A percentile compares a stretch with the other conserved stretches of the same genome.
Evolutionary conservation across 495 filamentous ascomycete species (phyloP).

Genomic region (Talaromyces proteolyticus): DNA sequence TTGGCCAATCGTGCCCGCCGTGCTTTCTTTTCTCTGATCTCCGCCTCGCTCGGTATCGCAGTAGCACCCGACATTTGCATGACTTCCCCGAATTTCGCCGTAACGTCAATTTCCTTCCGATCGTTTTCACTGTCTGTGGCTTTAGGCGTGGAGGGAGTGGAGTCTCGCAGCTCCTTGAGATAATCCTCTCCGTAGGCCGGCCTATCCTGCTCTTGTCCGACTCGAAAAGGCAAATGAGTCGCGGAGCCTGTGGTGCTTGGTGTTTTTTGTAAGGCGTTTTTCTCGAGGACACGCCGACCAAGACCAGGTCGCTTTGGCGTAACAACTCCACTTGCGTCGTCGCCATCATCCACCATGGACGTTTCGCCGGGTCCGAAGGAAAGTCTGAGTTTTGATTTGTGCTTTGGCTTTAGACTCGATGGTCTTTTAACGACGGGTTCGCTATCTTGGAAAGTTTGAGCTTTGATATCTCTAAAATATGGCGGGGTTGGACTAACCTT

Average conservation of each 20-base stretch:
- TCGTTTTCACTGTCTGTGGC: constrained; percentile 40
- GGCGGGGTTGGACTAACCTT: neutral
- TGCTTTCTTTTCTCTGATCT: constrained; percentile 89
- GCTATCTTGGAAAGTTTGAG: constrained; percentile 14
- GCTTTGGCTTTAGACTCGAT: constrained; percentile 49
- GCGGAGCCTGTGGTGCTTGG: constrained; percentile 31
- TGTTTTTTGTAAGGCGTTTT: constrained; percentile 57
- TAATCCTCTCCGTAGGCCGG: constrained; percentile 85
- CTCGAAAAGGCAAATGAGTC: constrained; percentile 46
- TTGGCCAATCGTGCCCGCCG: constrained; percentile 74
- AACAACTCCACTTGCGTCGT: constrained; percentile 50
- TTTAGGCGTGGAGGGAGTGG: constrained; percentile 74
- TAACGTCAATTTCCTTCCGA: constrained; percentile 59
- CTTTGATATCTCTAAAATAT: neutral
- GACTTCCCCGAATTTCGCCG: constrained; percentile 55
- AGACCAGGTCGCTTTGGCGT: constrained; percentile 66
- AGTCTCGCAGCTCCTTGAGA: constrained; percentile 74
- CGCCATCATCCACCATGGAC: constrained; percentile 46
- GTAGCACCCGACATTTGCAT: constrained; percentile 28
- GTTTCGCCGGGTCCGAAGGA: constrained; percentile 68
- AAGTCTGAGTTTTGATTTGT: constrained; percentile 58
- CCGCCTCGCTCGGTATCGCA: constrained; percentile 73
- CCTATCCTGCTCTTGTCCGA: constrained; percentile 57
- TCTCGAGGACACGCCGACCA: constrained; percentile 64
- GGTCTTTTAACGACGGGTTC: constrained; percentile 39